Evolutionary conservation across 371 early-diverging fungal species (phyloP).

Genomic region (Mucor sp.): DNA sequence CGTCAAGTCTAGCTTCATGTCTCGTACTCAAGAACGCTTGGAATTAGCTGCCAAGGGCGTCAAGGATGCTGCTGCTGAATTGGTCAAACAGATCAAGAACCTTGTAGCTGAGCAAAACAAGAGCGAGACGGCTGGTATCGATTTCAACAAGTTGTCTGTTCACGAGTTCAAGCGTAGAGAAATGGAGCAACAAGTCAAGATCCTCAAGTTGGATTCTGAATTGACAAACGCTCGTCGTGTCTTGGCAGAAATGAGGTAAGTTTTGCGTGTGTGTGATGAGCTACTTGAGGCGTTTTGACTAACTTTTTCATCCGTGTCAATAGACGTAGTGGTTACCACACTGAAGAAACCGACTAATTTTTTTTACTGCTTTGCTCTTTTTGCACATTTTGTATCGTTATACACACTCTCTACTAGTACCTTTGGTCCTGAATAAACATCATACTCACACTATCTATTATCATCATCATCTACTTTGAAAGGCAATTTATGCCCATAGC

Average conservation of each 20-base stretch:
- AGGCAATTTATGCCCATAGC: neutral
- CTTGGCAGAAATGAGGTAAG: constrained; percentile 91
- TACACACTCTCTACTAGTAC: neutral
- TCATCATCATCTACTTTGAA: neutral
- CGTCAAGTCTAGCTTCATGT: constrained; percentile 91
- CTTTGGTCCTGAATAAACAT: neutral
- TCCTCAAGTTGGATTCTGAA: constrained; percentile 93
- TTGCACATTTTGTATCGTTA: neutral
- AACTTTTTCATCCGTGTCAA: neutral
- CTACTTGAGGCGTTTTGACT: neutral
- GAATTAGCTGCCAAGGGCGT: constrained; percentile 94
- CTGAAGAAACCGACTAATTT: constrained; percentile 46
- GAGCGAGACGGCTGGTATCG: constrained; percentile 53
- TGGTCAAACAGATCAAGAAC: constrained; percentile 92
- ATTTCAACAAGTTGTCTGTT: constrained; percentile 77
- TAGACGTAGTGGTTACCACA: constrained; percentile 55
- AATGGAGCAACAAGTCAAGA: constrained; percentile 97
- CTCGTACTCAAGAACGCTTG: constrained; percentile 87
- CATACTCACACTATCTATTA: neutral
- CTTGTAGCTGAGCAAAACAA: constrained; percentile 75
- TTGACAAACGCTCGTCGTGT: constrained; percentile 83
- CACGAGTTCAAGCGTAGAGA: constrained; percentile 95
- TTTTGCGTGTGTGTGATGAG: constrained; percentile 52
- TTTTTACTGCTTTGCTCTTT: neutral
- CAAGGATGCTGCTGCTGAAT: constrained; percentile 84